Conservation (phyloP, 129 eudicot genomes). For the Tanacetum coccineum region DNA sequence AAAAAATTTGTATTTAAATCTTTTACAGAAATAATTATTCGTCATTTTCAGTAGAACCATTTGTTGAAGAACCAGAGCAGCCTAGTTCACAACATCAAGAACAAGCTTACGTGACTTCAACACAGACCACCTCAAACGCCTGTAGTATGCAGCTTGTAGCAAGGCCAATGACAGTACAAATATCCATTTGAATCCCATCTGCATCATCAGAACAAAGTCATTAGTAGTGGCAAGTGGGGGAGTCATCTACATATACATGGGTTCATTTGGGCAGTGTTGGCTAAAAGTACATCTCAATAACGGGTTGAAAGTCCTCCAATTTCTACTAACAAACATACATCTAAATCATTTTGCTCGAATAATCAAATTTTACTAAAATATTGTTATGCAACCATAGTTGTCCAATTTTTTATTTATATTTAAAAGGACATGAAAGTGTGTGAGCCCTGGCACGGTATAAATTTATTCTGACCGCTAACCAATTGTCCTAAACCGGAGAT, state of each 20-base stretch:
- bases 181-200: slow-evolving; percentile 98
- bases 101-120: slow-evolving; percentile 82
- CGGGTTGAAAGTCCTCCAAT: too few relatives aligned
- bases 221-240: background rate
- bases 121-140: slow-evolving; percentile 83
- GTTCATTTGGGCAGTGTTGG: background rate
- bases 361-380: too few relatives aligned
- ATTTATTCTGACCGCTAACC: too few relatives aligned
- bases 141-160: slow-evolving; percentile 84
- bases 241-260: background rate
- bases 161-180: slow-evolving; percentile 79
- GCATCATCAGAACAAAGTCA: slow-evolving; percentile 20
- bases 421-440: too few relatives aligned
- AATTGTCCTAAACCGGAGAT: background rate
- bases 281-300: too few relatives aligned
- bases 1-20: slow-evolving; percentile 21
- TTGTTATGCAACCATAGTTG: too few relatives aligned
- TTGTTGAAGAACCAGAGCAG: slow-evolving; percentile 12
- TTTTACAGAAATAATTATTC: slow-evolving; percentile 45
- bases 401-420: too few relatives aligned
- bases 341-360: too few relatives aligned
- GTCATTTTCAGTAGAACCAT: slow-evolving; percentile 22
- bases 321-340: too few relatives aligned
- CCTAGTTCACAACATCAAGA: slow-evolving; percentile 75
- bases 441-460: too few relatives aligned